Evolutionary conservation across 768 basidiomycete species (phyloP).

Genomic region (Mycena venus): DNA sequence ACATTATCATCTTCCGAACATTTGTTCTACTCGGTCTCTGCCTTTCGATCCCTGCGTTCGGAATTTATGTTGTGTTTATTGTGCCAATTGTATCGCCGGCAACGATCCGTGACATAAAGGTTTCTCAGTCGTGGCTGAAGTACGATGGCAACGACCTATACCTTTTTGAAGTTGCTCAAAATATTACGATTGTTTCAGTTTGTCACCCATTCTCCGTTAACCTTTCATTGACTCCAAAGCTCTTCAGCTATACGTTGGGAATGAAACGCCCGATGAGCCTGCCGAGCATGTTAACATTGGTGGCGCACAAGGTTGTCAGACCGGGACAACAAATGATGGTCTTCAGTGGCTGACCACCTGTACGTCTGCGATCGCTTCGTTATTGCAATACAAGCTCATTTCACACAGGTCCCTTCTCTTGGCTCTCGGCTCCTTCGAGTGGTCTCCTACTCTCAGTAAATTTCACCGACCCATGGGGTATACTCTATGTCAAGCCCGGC

Average conservation of each 20-base stretch:
- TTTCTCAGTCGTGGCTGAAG: neutral
- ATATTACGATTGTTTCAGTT: neutral
- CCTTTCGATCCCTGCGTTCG: neutral
- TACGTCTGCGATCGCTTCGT: too few relatives aligned
- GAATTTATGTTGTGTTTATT: neutral
- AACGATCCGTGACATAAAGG: neutral
- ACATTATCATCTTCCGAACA: neutral
- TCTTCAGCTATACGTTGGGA: neutral
- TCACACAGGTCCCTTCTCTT: neutral
- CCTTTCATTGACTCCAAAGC: too few relatives aligned
- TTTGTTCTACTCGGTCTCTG: neutral
- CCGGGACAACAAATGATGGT: too few relatives aligned
- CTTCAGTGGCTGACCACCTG: too few relatives aligned
- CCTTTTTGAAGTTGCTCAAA: too few relatives aligned
- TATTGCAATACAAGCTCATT: neutral
- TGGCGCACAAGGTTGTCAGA: too few relatives aligned
- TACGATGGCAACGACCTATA: too few relatives aligned
- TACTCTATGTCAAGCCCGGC: neutral
- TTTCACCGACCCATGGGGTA: neutral
- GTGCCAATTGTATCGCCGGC: neutral
- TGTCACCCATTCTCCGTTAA: neutral
- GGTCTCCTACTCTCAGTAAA: neutral
- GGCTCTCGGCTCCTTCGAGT: neutral
- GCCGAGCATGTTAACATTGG: neutral
- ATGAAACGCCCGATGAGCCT: neutral